Evolutionary conservation across 805 yeast genomes (phyloP), one percentile per base, ranked within the genome.

Genomic region (Myxozyma sirexii): DNA sequence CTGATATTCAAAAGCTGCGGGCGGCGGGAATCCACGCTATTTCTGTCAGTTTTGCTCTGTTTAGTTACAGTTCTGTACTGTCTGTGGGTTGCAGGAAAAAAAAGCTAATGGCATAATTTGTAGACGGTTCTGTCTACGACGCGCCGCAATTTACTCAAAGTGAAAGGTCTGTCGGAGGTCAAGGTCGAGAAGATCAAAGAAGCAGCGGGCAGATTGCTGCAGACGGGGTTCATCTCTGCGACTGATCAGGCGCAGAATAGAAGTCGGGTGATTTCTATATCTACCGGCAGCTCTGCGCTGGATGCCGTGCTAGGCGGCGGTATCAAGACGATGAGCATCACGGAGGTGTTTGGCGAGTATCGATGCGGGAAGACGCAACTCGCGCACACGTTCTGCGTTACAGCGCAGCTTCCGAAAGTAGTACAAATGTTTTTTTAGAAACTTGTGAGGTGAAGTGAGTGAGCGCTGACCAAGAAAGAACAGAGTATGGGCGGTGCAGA

Each of bases 351-450:
- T 74, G 93, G 93, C 0, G 93, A 87, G 67, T 87, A 85, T 66
- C 77, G 93, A 69, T 87, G 92, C 57, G 93, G 93, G 42, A 87
- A 87, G 69, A 86, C 92, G n/a, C 93, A 87, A 71, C 73, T 87
- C 70, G 85, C 92, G 23, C 93, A 87, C 70, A 87, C 93, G 0
- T 76, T 87, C 57, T 87, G 92, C 54, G 90, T 87, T 12, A 85
- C 91, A 1, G 79, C 90, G 41, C 93, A 87, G 70, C 72, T 87
- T 59, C 90, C 69, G 3, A 59, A 44, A 48, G 64, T 60, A 19
- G n/a, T n/a, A n/a, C n/a, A n/a, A n/a, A n/a, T n/a, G 5, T 21
- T 8, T 23, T 19, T 7, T 39, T 39, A 4, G 19, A 8, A 21
- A 23, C 10, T 21, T 1, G 8, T 41, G 17, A 17, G 4, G 2